Conservation (phyloP, 495 filamentous ascomycete species). For the Schizothecium vesticola region DNA sequence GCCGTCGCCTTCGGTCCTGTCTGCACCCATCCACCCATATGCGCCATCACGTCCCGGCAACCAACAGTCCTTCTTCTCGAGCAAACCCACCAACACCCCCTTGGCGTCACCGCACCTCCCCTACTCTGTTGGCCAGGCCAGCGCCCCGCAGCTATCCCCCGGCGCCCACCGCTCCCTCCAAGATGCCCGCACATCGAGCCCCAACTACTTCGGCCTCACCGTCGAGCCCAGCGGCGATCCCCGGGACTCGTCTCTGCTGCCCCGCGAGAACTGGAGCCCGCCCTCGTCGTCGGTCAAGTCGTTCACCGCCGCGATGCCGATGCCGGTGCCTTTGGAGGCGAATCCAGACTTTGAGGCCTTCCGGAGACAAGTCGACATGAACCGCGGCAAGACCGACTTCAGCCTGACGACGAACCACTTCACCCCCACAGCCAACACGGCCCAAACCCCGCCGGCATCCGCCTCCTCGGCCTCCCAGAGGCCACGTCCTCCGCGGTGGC, state of each 20-base stretch:
- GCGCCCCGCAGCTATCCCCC: conserved; percentile 36
- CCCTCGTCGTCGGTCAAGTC: conserved; percentile 63
- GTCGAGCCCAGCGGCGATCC: conserved; percentile 56
- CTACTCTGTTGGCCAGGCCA: conserved; percentile 43
- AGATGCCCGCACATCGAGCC: conserved; percentile 51
- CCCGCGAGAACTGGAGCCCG: conserved; percentile 67
- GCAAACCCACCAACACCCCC: conserved; percentile 38
- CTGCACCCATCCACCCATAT: conserved; percentile 34
- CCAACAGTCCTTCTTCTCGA: conserved; percentile 32
- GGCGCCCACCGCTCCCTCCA: conserved; percentile 23
- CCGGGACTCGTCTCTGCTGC: conserved; percentile 53
- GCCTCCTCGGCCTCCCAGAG: conserved; percentile 31
- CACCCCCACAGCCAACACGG: conserved; percentile 17
- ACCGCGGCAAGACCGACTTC: conserved; percentile 44
- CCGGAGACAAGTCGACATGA: conserved; percentile 60
- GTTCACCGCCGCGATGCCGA: conserved; percentile 61
- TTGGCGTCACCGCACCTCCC: conserved; percentile 34
- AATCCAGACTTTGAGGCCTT: conserved; percentile 77
- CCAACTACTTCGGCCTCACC: conserved; percentile 77
- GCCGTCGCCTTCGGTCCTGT: conserved; percentile 27
- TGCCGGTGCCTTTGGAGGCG: conserved; percentile 61
- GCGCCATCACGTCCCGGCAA: conserved; percentile 32
- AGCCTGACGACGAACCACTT: conserved; percentile 47
- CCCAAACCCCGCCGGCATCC: conserved; percentile 19
- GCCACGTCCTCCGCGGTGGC: conserved; percentile 35